Evolutionary conservation across 2,329 filamentous ascomycete species (phyloP).

Genomic region (Teratosphaeria destructans): DNA sequence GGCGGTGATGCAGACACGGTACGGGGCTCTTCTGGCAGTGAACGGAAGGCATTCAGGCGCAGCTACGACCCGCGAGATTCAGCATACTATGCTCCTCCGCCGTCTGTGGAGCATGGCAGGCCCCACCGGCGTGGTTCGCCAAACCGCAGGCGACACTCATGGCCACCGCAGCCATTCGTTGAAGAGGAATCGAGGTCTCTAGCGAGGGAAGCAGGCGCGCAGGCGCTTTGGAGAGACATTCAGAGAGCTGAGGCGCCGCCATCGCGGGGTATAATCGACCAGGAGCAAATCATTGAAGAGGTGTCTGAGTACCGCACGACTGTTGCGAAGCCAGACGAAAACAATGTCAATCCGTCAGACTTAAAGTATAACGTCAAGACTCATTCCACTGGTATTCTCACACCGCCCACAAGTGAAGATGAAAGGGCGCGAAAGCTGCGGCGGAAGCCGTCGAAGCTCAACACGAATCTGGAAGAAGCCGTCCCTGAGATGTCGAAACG

Average conservation of each 20-base stretch:
- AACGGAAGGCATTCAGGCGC: conserved; percentile 9
- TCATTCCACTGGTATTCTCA: conserved; percentile 14
- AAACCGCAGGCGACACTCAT: conserved; percentile 22
- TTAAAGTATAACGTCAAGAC: conserved; percentile 7
- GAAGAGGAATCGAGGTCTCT: conserved; percentile 59
- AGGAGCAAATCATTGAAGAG: conserved; percentile 56
- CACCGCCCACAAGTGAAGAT: conserved; percentile 30
- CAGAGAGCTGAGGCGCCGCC: conserved; percentile 44
- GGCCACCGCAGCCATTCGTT: conserved; percentile 54
- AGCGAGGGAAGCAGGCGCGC: conserved; percentile 47
- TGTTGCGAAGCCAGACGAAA: conserved; percentile 40
- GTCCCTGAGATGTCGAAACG: conserved; percentile 32
- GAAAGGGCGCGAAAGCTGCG: conserved; percentile 19
- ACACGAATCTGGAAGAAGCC: conserved; percentile 25
- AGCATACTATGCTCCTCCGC: conserved; percentile 16
- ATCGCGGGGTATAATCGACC: conserved; percentile 55
- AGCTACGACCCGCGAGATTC: conserved; percentile 24
- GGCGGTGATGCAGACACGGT: conserved; percentile 4
- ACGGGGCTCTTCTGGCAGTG: conserved; percentile 6
- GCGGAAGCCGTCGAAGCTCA: conserved; percentile 20
- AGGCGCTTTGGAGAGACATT: conserved; percentile 22
- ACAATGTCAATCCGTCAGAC: conserved; percentile 48
- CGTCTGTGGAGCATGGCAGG: conserved; percentile 9
- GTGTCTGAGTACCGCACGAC: conserved; percentile 28
- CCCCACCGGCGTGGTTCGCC: conserved; percentile 13